Percentiles rank a stretch among this genome's conserved stretches.
Evolutionary conservation across 1,139 yeast genomes (phyloP).

Genomic region (Taphrina flavorubra): DNA sequence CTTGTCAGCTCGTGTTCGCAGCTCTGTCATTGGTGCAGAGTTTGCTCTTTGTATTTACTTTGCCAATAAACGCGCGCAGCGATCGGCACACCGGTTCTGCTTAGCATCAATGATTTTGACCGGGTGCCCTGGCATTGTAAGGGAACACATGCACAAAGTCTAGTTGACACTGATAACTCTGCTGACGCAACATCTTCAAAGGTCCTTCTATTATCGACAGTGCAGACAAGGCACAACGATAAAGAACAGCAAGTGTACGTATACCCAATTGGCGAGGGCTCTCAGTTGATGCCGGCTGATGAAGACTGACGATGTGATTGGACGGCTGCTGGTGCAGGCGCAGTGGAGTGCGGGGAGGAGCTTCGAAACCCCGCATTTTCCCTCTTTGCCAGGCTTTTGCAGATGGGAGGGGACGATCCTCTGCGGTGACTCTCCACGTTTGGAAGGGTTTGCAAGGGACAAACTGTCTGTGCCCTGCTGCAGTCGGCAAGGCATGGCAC

Average conservation of each 20-base stretch:
- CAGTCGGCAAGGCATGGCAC: too few relatives aligned
- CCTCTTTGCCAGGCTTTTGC: background rate
- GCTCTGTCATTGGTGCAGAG: background rate
- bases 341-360: background rate
- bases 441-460: background rate
- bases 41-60: too few relatives aligned
- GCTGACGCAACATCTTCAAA: too few relatives aligned
- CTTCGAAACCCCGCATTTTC: slow-evolving; percentile 2
- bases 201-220: too few relatives aligned
- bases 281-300: background rate
- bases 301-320: background rate
- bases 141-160: too few relatives aligned
- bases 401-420: background rate
- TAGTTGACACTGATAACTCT: too few relatives aligned
- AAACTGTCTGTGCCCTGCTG: too few relatives aligned
- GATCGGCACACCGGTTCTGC: background rate
- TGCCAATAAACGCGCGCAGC: background rate
- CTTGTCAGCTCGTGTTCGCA: slow-evolving; percentile 1
- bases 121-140: too few relatives aligned
- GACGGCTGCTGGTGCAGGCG: background rate
- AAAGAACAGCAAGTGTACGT: too few relatives aligned
- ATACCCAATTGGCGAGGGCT: too few relatives aligned
- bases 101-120: background rate
- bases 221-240: too few relatives aligned
- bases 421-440: background rate